Conservation (phyloP, 2,329 filamentous ascomycete genomes). For the Cercospora citrullina region DNA sequence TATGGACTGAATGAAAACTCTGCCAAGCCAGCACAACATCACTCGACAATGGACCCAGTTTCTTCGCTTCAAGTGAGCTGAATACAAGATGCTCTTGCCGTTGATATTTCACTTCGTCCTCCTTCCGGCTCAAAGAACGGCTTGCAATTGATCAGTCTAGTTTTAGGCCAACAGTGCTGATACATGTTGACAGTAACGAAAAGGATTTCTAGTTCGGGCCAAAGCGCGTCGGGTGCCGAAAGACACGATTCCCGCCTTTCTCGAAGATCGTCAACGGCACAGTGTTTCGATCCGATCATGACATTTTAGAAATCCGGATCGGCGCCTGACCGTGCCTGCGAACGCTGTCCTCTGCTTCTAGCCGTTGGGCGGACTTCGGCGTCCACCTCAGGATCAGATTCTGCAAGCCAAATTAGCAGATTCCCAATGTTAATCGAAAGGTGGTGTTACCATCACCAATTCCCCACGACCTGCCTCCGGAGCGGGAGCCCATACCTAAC, state of each 20-base stretch:
- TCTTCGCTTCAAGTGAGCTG: not conserved
- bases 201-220: not conserved
- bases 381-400: conserved; percentile 45
- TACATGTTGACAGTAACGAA: not conserved
- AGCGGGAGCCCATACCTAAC: conserved; percentile 56
- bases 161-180: not conserved
- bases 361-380: conserved; percentile 31
- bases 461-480: conserved; percentile 53
- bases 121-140: not conserved
- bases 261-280: not conserved
- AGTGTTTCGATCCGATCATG: not conserved
- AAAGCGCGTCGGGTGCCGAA: not conserved
- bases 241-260: not conserved
- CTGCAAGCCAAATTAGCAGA: conserved; percentile 26
- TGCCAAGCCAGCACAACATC: not conserved
- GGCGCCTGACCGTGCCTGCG: conserved; percentile 29
- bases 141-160: not conserved
- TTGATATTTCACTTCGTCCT: not conserved
- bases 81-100: not conserved
- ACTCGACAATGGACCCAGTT: not conserved
- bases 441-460: conserved; percentile 48
- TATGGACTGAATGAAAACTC: not conserved
- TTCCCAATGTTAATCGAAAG: not conserved
- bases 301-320: conserved; percentile 26
- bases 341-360: conserved; percentile 26